Conservation (phyloP, 176 grass and related monocot species). For the Oryza brachyantha region DNA sequence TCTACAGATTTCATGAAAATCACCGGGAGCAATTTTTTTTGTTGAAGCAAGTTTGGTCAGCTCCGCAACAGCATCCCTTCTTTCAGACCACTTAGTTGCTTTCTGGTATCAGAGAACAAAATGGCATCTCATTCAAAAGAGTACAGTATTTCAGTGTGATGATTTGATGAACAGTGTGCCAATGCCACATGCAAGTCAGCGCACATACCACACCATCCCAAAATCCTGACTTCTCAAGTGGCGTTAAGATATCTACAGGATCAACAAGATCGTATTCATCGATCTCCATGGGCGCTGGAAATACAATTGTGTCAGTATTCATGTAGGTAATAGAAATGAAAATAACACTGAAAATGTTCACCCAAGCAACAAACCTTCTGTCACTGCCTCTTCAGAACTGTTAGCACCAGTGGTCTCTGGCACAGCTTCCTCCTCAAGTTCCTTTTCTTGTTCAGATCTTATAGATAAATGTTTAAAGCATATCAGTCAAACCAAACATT, state of each 20-base stretch:
- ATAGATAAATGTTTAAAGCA: constrained; percentile 35
- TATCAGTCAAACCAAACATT: neutral
- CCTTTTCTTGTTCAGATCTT: constrained; percentile 99
- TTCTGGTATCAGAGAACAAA: constrained; percentile 57
- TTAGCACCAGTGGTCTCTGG: constrained; percentile 49
- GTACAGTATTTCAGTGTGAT: neutral
- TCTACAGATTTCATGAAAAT: constrained; percentile 93
- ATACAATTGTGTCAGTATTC: constrained; percentile 31
- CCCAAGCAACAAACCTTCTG: constrained; percentile 55
- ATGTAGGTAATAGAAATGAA: constrained; percentile 12
- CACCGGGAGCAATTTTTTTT: constrained; percentile 89
- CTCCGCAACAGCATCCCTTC: constrained; percentile 95
- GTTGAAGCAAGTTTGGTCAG: constrained; percentile 93
- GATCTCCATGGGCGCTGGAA: constrained; percentile 72
- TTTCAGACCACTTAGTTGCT: constrained; percentile 99
- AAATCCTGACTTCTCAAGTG: constrained; percentile 97
- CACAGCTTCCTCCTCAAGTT: constrained; percentile 77
- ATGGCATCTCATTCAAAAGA: constrained; percentile 29
- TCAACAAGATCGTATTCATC: constrained; percentile 99
- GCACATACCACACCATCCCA: constrained; percentile 94
- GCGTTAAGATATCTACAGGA: constrained; percentile 93
- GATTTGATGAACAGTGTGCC: neutral
- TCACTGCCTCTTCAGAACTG: constrained; percentile 57
- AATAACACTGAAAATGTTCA: constrained; percentile 10
- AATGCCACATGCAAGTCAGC: constrained; percentile 12